phyloP scores from a whole-genome alignment of 1,139 yeast genomes.

The Taphrina betulina region DNA sequence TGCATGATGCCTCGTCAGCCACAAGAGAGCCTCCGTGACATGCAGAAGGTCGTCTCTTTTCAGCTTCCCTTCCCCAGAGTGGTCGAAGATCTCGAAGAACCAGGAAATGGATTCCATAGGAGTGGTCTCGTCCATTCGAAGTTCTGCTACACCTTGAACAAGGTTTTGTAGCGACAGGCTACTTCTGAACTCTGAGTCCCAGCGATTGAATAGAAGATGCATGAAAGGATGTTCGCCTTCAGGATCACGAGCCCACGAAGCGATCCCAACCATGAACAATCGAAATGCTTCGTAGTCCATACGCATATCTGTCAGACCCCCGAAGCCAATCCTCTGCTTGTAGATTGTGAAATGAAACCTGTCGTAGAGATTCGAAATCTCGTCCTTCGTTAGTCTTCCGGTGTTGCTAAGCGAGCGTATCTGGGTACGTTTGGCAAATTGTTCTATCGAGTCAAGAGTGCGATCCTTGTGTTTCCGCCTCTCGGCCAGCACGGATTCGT shows the following conservation, averaged over 20 bases:
- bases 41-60: conserved; percentile 77
- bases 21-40: conserved; percentile 81
- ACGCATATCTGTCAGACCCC: conserved; percentile 55
- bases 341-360: conserved; percentile 78
- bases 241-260: conserved; percentile 58
- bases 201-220: conserved; percentile 61
- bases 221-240: conserved; percentile 53
- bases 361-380: conserved; percentile 74
- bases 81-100: conserved; percentile 74
- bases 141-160: conserved; percentile 66
- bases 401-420: conserved; percentile 78
- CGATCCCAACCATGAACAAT: conserved; percentile 72
- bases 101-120: conserved; percentile 69
- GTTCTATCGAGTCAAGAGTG: conserved; percentile 79
- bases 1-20: conserved; percentile 64
- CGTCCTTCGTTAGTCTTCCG: conserved; percentile 56
- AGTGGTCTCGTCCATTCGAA: conserved; percentile 66
- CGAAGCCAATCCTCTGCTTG: conserved; percentile 67
- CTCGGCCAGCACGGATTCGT: conserved; percentile 65
- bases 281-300: conserved; percentile 75
- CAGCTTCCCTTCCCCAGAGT: conserved; percentile 59
- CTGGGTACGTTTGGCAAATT: conserved; percentile 89
- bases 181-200: conserved; percentile 62
- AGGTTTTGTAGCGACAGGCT: conserved; percentile 68
- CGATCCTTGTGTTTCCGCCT: conserved; percentile 71